Evolutionary conservation across 1,284 basidiomycete genomes (phyloP).

Genomic region (Sphaerobolus stellatus): DNA sequence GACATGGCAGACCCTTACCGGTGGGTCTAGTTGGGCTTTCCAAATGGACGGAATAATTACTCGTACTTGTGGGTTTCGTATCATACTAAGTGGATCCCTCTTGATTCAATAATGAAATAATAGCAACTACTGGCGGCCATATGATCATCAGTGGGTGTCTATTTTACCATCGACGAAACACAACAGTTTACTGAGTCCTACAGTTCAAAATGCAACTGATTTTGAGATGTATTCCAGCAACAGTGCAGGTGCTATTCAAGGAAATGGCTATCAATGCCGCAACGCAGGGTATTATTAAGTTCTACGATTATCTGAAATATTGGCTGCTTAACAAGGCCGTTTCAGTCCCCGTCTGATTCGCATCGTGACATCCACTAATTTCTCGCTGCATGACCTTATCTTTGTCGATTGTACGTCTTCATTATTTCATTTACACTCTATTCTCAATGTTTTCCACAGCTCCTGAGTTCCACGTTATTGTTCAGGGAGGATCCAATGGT

Average conservation of each 20-base stretch:
- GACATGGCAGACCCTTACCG: constrained; percentile 32
- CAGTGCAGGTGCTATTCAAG: constrained; percentile 37
- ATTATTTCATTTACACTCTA: background rate
- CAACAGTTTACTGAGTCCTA: no score
- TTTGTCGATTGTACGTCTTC: constrained; percentile 32
- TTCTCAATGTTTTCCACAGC: constrained; percentile 19
- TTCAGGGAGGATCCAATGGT: constrained; percentile 32
- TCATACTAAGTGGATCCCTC: background rate
- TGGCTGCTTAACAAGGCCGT: no score
- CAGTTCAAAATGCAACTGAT: constrained; percentile 32
- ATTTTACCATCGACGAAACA: no score
- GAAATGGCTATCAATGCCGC: constrained; percentile 32
- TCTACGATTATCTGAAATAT: no score
- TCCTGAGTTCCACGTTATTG: constrained; percentile 38
- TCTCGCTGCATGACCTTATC: constrained; percentile 37
- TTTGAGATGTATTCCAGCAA: constrained; percentile 39
- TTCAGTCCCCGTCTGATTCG: constrained; percentile 34
- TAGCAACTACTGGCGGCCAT: constrained; percentile 32
- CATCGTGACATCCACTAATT: constrained; percentile 32
- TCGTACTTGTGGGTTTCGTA: constrained; percentile 22
- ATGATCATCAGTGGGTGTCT: constrained; percentile 28
- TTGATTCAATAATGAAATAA: background rate
- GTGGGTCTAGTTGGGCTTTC: constrained; percentile 33
- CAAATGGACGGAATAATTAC: constrained; percentile 35
- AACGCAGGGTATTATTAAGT: constrained; percentile 33